phyloP scores from a whole-genome alignment of 495 filamentous ascomycete species.

The Tuber microsphaerosporum region DNA sequence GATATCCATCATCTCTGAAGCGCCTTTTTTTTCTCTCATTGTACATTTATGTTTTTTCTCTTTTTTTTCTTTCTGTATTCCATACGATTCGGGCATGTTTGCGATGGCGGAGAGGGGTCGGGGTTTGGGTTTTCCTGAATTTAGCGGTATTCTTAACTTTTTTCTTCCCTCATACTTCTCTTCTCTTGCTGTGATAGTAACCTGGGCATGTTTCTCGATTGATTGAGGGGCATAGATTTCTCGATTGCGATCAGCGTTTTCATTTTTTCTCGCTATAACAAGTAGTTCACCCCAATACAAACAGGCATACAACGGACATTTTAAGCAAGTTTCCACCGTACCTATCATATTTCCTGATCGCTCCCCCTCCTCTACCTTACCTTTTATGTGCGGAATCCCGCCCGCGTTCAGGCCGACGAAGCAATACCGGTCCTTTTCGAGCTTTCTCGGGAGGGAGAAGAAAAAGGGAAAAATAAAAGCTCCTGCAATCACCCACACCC shows the following conservation, averaged over 20 bases:
- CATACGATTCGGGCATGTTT: conserved; percentile 12
- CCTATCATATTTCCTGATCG: not conserved
- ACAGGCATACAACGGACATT: not conserved
- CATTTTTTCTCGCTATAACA: not conserved
- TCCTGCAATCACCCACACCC: not conserved
- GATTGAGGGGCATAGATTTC: conserved; percentile 4
- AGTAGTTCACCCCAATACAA: not conserved
- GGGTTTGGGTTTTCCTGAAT: conserved; percentile 28
- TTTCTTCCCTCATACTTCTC: not conserved
- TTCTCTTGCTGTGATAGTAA: not conserved
- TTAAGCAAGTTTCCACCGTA: not conserved
- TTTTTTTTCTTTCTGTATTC: conserved; percentile 17
- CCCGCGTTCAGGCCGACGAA: not conserved
- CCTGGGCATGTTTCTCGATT: not conserved
- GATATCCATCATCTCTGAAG: conserved; percentile 22
- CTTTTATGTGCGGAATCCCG: not conserved
- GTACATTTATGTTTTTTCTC: conserved; percentile 33
- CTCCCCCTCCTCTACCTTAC: not conserved
- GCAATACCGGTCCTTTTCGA: not conserved
- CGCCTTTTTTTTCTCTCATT: conserved; percentile 20
- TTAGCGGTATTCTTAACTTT: conserved; percentile 35
- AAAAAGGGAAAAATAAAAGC: not conserved
- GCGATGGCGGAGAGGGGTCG: conserved; percentile 16
- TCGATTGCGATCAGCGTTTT: not conserved
- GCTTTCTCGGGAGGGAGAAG: not conserved